A percentile compares a stretch with the other conserved stretches of the same genome.
phyloP scores from a whole-genome alignment of 208 protist species.

The Crithidia expoeki region DNA sequence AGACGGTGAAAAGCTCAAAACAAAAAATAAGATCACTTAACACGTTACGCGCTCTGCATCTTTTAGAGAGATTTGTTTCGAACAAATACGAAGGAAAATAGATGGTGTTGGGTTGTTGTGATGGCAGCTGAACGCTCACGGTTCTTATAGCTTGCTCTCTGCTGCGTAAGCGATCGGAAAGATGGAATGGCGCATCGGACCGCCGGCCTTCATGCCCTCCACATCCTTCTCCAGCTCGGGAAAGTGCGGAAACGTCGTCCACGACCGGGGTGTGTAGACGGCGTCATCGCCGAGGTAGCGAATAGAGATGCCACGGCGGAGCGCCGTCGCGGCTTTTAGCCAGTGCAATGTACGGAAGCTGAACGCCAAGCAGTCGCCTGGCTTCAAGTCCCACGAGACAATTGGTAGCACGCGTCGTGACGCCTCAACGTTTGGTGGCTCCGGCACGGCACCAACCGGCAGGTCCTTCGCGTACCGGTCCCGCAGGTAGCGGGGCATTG shows the following conservation, averaged over 20 bases:
- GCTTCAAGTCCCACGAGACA: conserved; percentile 33
- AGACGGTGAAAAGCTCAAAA: no score
- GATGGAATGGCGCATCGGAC: conserved; percentile 15
- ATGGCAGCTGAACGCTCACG: no score
- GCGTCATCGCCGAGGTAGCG: conserved; percentile 42
- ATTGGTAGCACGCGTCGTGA: conserved; percentile 29
- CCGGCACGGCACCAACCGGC: conserved; percentile 32
- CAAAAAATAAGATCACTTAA: no score
- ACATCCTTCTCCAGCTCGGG: conserved; percentile 35
- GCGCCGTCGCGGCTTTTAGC: conserved; percentile 17
- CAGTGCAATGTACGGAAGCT: conserved; percentile 46
- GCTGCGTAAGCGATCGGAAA: conserved; percentile 29
- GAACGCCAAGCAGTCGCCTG: conserved; percentile 39
- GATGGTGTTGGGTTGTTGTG: no score
- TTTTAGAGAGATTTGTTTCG: no score
- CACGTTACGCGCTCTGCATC: no score
- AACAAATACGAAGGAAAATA: no score
- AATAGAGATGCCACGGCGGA: conserved; percentile 44
- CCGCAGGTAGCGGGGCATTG: conserved; percentile 49
- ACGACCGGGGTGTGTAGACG: conserved; percentile 29
- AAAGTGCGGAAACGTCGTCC: conserved; percentile 36
- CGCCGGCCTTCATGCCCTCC: conserved; percentile 20
- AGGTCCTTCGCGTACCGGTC: conserved; percentile 44
- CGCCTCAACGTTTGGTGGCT: conserved; percentile 41
- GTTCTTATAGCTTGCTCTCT: neutral